Evolutionary conservation across 2,329 filamentous ascomycete species (phyloP), one percentile per base, ranked within the genome.

Genomic region (Allantophomopsis lycopodina): DNA sequence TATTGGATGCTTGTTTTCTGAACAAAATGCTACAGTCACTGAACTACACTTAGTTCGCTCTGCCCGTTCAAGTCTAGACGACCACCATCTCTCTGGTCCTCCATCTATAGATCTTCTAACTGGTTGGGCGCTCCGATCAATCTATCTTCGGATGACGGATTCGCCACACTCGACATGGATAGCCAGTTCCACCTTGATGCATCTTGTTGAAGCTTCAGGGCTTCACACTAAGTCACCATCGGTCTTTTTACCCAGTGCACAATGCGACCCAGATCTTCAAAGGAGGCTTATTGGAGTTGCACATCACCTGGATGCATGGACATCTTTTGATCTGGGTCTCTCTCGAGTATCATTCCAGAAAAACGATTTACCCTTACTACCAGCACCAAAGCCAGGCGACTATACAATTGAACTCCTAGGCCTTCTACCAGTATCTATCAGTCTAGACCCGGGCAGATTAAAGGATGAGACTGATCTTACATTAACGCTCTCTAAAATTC

Each of bases 271-370:
- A 10, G 66, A 70, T 21, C 53, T 57, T 7, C 58, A 60, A 10
- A 57, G 60, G 11, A 54, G 67, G 2, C 50, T 71, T 3, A 55
- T 71, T 48, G 62, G 67, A 39, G 62, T 75, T 32, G 65, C 71
- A 0, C 66, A 70, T 8, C 71, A 75, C 45, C 60, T 76, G 7
- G 75, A 76, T 46, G 68, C 66, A 11, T 76, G 71, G 71, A 66
- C 68, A 18, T 74, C 69, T 1, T 75, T 73, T 44, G 72, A 76
- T 40, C 64, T 74, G 39, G 71, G 71, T 1, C 63, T 68, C 0
- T 71, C 69, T 0, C 60, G 69, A 8, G 67, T 52, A 1, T 28
- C 23, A 8, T 28, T 28, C 23, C 23, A 28, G 23, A 28, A 28
- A 10, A 28, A 28, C 11, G 23, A 12, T 28, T 28, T 28, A 8